Evolutionary conservation across 495 filamentous ascomycete species (phyloP).

Genomic region (Penicillium macrosclerotiorum): DNA sequence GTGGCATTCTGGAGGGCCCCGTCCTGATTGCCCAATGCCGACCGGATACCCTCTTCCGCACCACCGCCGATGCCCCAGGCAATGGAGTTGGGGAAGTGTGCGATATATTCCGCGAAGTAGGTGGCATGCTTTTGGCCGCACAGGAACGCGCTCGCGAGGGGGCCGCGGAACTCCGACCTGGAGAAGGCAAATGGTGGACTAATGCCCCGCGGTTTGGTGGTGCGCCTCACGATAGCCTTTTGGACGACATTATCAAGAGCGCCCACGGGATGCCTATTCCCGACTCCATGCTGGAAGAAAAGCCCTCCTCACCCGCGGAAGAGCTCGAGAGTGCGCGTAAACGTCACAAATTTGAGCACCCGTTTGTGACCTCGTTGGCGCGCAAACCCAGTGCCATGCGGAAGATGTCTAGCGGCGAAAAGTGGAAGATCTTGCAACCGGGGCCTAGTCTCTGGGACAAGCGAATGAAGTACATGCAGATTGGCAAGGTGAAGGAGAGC

Average conservation of each 20-base stretch:
- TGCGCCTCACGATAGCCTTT: constrained; percentile 61
- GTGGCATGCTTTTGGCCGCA: constrained; percentile 70
- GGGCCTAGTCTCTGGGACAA: constrained; percentile 73
- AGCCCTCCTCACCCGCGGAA: constrained; percentile 7
- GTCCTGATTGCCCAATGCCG: constrained; percentile 57
- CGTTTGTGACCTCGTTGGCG: constrained; percentile 29
- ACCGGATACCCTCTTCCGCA: constrained; percentile 53
- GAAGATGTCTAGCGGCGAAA: constrained; percentile 35
- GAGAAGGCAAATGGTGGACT: constrained; percentile 82
- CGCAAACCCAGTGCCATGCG: constrained; percentile 33
- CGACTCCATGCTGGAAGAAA: constrained; percentile 28
- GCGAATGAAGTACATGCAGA: constrained; percentile 66
- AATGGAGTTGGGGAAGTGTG: constrained; percentile 55
- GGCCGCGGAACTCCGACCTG: constrained; percentile 59
- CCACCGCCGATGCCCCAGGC: constrained; percentile 34
- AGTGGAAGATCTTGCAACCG: constrained; percentile 56
- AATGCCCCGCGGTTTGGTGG: constrained; percentile 73
- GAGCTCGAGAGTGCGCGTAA: constrained; percentile 35
- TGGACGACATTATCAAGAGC: constrained; percentile 43
- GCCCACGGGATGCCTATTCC: constrained; percentile 23
- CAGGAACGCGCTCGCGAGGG: constrained; percentile 80
- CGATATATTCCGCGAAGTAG: constrained; percentile 71
- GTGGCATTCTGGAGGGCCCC: constrained; percentile 75
- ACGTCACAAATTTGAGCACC: constrained; percentile 39
- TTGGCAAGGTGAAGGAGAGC: constrained; percentile 57